A percentile compares a stretch with the other conserved stretches of the same genome.
phyloP scores from a whole-genome alignment of 2,329 filamentous ascomycete species.

The Arachnomyces sp. region DNA sequence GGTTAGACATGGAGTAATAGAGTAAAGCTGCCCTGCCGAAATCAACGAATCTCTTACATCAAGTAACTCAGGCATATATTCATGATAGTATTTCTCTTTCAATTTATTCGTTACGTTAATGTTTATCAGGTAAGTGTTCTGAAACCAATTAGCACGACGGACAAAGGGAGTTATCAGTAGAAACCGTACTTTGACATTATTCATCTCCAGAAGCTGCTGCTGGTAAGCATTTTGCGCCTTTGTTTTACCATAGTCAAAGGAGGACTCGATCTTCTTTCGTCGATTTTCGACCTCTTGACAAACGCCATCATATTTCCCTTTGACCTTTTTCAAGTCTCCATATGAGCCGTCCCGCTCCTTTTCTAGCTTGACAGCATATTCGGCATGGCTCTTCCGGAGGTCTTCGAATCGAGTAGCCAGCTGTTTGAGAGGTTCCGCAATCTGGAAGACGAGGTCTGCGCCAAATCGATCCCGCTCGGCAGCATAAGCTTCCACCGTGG shows the following conservation, averaged over 20 bases:
- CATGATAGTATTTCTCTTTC: conserved; percentile 95
- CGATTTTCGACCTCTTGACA: conserved; percentile 93
- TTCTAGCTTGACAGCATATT: conserved; percentile 82
- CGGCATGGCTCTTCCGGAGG: conserved; percentile 79
- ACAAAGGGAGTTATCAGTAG: conserved; percentile 16
- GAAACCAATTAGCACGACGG: conserved; percentile 2
- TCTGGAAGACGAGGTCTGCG: conserved; percentile 65
- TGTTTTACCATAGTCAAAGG: conserved; percentile 76
- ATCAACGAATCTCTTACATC: conserved; percentile 62
- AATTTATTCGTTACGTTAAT: conserved; percentile 98
- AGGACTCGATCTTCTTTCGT: conserved; percentile 88
- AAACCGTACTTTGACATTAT: conserved; percentile 65
- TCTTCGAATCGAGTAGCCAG: conserved; percentile 75
- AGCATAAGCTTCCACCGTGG: conserved; percentile 78
- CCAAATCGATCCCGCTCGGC: conserved; percentile 82
- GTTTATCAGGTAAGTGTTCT: conserved; percentile 90
- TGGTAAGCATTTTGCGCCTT: conserved; percentile 90
- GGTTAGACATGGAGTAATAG: conserved; percentile 4
- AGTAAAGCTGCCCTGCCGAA: too few relatives aligned
- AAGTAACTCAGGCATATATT: conserved; percentile 88
- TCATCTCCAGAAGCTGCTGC: conserved; percentile 89
- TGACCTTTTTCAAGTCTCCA: conserved; percentile 77
- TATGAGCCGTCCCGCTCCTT: conserved; percentile 82
- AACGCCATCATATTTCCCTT: conserved; percentile 83
- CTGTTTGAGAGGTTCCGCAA: conserved; percentile 80